phyloP scores from a whole-genome alignment of 257 asterid species.

The Solanum pinnatisectum region DNA sequence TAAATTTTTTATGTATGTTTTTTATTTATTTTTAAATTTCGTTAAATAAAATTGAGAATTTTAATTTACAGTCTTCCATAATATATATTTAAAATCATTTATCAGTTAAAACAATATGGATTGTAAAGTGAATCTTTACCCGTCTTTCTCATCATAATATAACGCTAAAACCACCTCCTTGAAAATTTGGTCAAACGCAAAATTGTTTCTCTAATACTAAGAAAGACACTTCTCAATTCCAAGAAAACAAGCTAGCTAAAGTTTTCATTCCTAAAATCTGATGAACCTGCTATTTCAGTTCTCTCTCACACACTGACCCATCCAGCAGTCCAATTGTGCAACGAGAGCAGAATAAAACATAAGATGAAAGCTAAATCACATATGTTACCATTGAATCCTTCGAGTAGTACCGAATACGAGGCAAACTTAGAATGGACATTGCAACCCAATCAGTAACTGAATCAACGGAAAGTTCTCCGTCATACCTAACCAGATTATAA shows the following conservation, averaged over 20 bases:
- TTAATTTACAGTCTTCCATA: background rate
- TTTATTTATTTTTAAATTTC: background rate
- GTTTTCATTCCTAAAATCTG: background rate
- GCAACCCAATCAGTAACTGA: slow-evolving; percentile 85
- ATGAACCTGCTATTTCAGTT: background rate
- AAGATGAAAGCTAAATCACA: background rate
- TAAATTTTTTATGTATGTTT: background rate
- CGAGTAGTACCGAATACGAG: slow-evolving; percentile 71
- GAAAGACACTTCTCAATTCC: background rate
- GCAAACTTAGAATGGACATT: slow-evolving; percentile 57
- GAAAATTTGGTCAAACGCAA: background rate
- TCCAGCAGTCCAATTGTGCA: background rate
- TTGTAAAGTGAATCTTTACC: background rate
- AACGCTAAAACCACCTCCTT: background rate
- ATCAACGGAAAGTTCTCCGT: slow-evolving; percentile 76
- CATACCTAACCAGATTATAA: slow-evolving; percentile 43
- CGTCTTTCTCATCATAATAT: background rate
- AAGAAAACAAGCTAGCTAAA: background rate
- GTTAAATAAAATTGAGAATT: background rate
- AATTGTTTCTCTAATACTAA: background rate
- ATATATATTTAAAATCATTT: background rate
- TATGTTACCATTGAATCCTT: slow-evolving; percentile 83
- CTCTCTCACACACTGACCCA: background rate
- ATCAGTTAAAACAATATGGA: background rate
- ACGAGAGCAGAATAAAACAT: background rate